These are phyloP conservation scores for Erythrobasidium yunnanense DNA, from an alignment of 768 basidiomycete species.

Conservation along the genomic window DNA sequence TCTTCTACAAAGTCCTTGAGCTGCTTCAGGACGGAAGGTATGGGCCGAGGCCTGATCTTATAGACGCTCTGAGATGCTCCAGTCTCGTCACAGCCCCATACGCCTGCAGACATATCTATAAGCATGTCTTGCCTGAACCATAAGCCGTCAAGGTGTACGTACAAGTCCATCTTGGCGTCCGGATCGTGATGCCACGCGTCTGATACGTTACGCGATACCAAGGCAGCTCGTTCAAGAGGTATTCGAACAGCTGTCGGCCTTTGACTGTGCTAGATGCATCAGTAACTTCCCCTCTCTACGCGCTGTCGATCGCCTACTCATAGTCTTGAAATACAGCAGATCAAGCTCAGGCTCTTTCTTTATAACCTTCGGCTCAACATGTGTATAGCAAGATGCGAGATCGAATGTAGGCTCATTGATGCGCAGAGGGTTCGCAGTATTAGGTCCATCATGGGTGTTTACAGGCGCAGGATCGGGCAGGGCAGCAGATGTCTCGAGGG, in stretches of 20 bases:
- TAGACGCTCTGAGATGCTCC: conserved; percentile 32
- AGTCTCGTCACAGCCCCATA: conserved; percentile 26
- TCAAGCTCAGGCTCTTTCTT: conserved; percentile 24
- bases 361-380: conserved; percentile 11
- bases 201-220: conserved; percentile 22
- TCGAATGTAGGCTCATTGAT: conserved; percentile 24
- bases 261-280: not conserved
- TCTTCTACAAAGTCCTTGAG: conserved; percentile 37
- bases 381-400: not conserved
- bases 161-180: conserved; percentile 23
- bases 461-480: no score
- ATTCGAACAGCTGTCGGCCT: conserved; percentile 24
- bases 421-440: not conserved
- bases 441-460: no score
- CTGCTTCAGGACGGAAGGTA: conserved; percentile 38
- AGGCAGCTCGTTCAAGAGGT: conserved; percentile 23
- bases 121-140: no score
- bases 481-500: no score
- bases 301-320: conserved; percentile 13
- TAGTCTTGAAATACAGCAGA: conserved; percentile 20
- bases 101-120: no score
- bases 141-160: no score
- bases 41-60: conserved; percentile 38
- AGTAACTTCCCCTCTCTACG: no score
- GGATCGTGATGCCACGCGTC: conserved; percentile 15